A percentile compares a stretch with the other conserved stretches of the same genome.
These are phyloP conservation scores for Globisporangium irregulare DNA, from an alignment of 352 stramenopile genomes.

Conservation along the genomic window DNA sequence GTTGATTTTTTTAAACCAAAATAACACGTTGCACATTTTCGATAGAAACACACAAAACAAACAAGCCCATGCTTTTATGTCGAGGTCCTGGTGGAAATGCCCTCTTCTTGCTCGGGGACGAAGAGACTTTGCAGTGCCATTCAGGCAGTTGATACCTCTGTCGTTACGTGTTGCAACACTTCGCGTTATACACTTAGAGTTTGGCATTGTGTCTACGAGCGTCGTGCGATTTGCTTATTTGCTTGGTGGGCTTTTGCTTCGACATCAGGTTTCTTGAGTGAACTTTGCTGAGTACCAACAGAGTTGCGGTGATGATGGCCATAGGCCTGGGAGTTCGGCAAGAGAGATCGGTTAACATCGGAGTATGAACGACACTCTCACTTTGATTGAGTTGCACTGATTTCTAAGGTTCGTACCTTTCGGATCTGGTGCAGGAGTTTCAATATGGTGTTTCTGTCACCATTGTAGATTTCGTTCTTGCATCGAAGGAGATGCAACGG, in stretches of 20 bases:
- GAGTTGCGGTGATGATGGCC: constrained; percentile 5
- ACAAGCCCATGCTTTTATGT: not conserved
- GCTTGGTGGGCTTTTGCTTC: not conserved
- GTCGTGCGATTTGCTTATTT: not conserved
- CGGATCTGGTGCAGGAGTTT: constrained; percentile 43
- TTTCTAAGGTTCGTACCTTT: constrained; percentile 20
- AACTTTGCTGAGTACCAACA: not conserved
- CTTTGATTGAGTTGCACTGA: too few relatives aligned
- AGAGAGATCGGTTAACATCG: not conserved
- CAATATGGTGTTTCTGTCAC: constrained; percentile 34
- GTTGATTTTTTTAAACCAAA: constrained; percentile 6
- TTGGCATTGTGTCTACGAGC: too few relatives aligned
- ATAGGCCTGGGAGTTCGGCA: constrained; percentile 3
- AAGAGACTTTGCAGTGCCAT: too few relatives aligned
- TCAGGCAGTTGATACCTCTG: not conserved
- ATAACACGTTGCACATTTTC: constrained; percentile 3
- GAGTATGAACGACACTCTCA: too few relatives aligned
- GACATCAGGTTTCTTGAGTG: not conserved
- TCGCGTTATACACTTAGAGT: not conserved
- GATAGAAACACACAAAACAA: not conserved
- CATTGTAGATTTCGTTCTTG: constrained; percentile 35
- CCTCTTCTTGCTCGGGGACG: too few relatives aligned
- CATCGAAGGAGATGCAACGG: constrained; percentile 43
- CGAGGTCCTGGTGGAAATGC: too few relatives aligned
- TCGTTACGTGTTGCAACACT: too few relatives aligned